These are phyloP conservation scores for Hymenoscyphus repandus DNA, from an alignment of 2,329 filamentous ascomycete species.

Conservation along the genomic window DNA sequence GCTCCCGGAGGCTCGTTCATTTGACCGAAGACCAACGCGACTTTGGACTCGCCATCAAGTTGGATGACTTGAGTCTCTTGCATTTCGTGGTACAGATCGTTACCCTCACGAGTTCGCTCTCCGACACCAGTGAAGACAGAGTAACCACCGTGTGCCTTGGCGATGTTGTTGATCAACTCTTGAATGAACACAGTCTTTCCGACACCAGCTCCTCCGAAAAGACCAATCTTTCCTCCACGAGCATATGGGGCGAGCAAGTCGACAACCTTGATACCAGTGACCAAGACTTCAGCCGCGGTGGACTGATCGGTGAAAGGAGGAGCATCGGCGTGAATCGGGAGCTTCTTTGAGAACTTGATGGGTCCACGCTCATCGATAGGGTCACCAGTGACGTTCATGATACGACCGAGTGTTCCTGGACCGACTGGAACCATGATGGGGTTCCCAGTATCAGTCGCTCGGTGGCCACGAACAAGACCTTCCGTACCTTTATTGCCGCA, in stretches of 20 bases:
- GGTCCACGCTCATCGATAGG: conserved; percentile 99
- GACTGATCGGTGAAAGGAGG: conserved; percentile 93
- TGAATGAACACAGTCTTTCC: conserved; percentile 99
- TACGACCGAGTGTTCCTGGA: conserved; percentile 88
- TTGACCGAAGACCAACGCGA: conserved; percentile 98
- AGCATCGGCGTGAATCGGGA: conserved; percentile 91
- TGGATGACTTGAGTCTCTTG: conserved; percentile 99
- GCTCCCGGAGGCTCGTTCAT: conserved; percentile 99
- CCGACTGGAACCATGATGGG: conserved; percentile 98
- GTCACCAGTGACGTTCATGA: conserved; percentile 99
- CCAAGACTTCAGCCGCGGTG: conserved; percentile 90
- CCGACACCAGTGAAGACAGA: conserved; percentile 99
- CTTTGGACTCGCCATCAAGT: conserved; percentile 98
- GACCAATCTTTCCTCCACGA: conserved; percentile 99
- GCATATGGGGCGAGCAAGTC: conserved; percentile 98
- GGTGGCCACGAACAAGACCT: conserved; percentile 92
- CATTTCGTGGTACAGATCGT: conserved; percentile 99
- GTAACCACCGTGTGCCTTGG: conserved; percentile 99
- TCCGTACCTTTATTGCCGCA: conserved; percentile 69
- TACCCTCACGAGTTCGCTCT: conserved; percentile 99
- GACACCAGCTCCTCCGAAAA: conserved; percentile 99
- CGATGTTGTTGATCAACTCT: conserved; percentile 99
- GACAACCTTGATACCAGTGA: conserved; percentile 99
- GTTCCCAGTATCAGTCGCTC: conserved; percentile 80
- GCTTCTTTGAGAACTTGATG: conserved; percentile 84